Conservation (phyloP, 108 stramenopile species). For the Epithemia pelagica region DNA sequence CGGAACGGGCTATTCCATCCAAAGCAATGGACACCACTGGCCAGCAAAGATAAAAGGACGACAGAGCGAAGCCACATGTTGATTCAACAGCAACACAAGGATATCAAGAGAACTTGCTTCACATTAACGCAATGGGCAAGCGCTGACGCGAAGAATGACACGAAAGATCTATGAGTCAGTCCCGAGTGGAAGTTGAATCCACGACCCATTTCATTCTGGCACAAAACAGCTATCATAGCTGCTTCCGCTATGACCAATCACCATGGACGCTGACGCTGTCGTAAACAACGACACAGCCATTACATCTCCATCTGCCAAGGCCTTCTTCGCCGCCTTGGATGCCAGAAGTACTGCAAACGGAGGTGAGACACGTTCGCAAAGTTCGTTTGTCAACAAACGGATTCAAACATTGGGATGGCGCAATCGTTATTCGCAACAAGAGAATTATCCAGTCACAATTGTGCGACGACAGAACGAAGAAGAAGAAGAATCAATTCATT, state of each 20-base stretch:
- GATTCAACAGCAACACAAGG: no score
- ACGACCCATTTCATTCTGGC: neutral
- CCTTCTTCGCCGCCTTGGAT: conserved; percentile 61
- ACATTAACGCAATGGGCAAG: no score
- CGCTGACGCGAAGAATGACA: no score
- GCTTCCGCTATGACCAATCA: no score
- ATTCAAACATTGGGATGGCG: conserved; percentile 55
- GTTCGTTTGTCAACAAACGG: conserved; percentile 18
- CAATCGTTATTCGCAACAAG: conserved; percentile 60
- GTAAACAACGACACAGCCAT: neutral
- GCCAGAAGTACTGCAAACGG: neutral
- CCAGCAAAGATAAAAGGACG: neutral
- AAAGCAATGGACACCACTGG: neutral
- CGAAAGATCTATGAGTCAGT: neutral
- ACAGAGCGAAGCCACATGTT: neutral
- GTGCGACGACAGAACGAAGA: no score
- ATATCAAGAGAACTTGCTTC: no score
- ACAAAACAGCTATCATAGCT: neutral
- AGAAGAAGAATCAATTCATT: conserved; percentile 4
- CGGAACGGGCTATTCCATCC: neutral
- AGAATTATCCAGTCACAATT: conserved; percentile 39
- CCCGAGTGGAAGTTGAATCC: neutral
- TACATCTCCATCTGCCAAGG: conserved; percentile 39
- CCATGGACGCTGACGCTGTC: neutral
- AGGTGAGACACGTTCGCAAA: neutral